These are phyloP conservation scores for Decorospora gaudefroyi DNA, from an alignment of 2,329 filamentous ascomycete genomes.

Conservation along the genomic window DNA sequence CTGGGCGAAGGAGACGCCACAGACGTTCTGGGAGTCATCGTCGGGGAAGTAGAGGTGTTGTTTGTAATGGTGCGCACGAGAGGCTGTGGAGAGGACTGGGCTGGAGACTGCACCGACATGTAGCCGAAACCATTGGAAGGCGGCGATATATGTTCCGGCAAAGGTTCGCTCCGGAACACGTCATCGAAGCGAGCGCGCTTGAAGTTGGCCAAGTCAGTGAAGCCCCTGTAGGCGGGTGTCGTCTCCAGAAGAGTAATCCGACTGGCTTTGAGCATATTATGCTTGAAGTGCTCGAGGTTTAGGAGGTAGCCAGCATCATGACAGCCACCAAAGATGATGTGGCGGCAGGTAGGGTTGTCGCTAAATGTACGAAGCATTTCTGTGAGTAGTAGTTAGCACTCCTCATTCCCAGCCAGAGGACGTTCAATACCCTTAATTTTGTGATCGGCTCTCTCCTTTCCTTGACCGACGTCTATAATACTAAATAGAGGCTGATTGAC, in stretches of 20 bases:
- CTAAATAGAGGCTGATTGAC: slow-evolving; percentile 53
- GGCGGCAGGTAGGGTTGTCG: slow-evolving; percentile 53
- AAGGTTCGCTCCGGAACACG: slow-evolving; percentile 50
- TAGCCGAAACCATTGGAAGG: slow-evolving; percentile 6
- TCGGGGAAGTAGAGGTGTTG: slow-evolving; percentile 18
- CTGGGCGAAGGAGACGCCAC: slow-evolving; percentile 24
- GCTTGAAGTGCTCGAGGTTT: slow-evolving; percentile 53
- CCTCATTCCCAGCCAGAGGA: not conserved
- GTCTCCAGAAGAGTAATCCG: slow-evolving; percentile 55
- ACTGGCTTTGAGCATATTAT: slow-evolving; percentile 44
- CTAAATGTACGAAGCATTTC: slow-evolving; percentile 55
- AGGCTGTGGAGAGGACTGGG: slow-evolving; percentile 18
- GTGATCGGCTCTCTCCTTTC: slow-evolving; percentile 55
- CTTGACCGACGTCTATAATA: slow-evolving; percentile 55
- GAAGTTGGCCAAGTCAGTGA: slow-evolving; percentile 49
- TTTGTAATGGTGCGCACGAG: slow-evolving; percentile 21
- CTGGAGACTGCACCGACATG: slow-evolving; percentile 10
- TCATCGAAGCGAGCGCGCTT: slow-evolving; percentile 46
- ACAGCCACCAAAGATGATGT: slow-evolving; percentile 55
- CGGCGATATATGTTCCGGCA: slow-evolving; percentile 44
- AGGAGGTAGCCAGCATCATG: slow-evolving; percentile 55
- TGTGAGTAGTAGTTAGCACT: slow-evolving; percentile 17
- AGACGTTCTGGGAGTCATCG: slow-evolving; percentile 17
- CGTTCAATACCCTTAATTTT: slow-evolving; percentile 50
- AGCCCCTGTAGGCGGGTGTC: slow-evolving; percentile 49